phyloP scores from a whole-genome alignment of 179 eudicot species.

The Silene coronaria region DNA sequence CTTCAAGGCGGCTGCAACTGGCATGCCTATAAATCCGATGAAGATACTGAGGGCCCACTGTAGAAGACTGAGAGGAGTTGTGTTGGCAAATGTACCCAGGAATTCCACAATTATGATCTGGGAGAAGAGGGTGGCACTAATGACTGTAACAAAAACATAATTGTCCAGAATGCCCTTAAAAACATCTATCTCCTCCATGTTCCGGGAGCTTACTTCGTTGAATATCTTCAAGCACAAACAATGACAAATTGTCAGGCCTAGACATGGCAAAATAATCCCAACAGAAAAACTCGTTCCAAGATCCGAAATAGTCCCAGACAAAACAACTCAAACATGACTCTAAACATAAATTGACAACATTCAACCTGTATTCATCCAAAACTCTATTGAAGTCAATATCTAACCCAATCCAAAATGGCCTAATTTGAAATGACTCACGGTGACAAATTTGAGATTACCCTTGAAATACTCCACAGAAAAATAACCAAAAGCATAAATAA shows the following conservation, averaged over 20 bases:
- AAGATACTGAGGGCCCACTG: constrained; percentile 65
- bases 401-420: too few relatives aligned
- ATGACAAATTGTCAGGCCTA: background rate
- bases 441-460: too few relatives aligned
- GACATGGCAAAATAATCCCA: background rate
- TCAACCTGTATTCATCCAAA: too few relatives aligned
- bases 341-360: too few relatives aligned
- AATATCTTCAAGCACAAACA: constrained; percentile 52
- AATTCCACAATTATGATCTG: constrained; percentile 73
- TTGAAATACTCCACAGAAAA: background rate
- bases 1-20: constrained; percentile 66
- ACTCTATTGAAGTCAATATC: too few relatives aligned
- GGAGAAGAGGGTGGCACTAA: constrained; percentile 57
- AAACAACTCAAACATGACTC: background rate
- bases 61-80: constrained; percentile 57
- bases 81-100: constrained; percentile 81
- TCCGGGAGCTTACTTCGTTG: constrained; percentile 79
- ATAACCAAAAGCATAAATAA: background rate
- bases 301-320: background rate
- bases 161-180: constrained; percentile 71
- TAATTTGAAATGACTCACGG: too few relatives aligned
- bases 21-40: constrained; percentile 83
- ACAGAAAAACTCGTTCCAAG: background rate
- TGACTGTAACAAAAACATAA: constrained; percentile 62
- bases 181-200: constrained; percentile 84